Evolutionary conservation across 768 basidiomycete species (phyloP).

Genomic region (Serendipita sp.): DNA sequence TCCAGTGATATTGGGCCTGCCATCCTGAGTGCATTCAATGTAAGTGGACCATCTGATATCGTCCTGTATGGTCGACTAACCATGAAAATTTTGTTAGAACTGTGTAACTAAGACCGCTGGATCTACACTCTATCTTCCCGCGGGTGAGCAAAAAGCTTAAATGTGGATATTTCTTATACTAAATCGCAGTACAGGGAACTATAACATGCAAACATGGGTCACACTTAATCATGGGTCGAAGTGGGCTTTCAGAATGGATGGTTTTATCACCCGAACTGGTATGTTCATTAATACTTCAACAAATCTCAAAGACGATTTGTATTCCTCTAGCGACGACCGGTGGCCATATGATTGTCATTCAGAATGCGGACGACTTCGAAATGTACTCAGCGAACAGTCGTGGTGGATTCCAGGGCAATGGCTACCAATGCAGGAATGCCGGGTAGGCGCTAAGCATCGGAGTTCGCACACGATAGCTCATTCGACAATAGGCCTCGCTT

Average conservation of each 20-base stretch:
- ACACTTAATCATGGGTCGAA: slow-evolving; percentile 17
- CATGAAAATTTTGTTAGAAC: slow-evolving; percentile 18
- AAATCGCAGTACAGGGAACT: not conserved
- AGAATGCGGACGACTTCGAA: slow-evolving; percentile 21
- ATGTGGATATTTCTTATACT: not conserved
- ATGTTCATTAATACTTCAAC: no score
- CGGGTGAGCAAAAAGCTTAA: slow-evolving; percentile 17
- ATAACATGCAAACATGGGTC: slow-evolving; percentile 19
- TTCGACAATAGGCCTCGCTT: slow-evolving; percentile 15
- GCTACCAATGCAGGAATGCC: slow-evolving; percentile 20
- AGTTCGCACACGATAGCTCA: not conserved
- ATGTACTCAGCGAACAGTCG: slow-evolving; percentile 20
- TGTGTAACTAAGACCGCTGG: slow-evolving; percentile 18
- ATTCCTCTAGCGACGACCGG: slow-evolving; percentile 12
- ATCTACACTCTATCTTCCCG: slow-evolving; percentile 15
- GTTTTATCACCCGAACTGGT: slow-evolving; percentile 20
- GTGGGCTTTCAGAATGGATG: slow-evolving; percentile 16
- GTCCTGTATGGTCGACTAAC: slow-evolving; percentile 17
- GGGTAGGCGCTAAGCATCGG: slow-evolving; percentile 14
- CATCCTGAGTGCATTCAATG: slow-evolving; percentile 18
- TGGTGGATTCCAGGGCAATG: slow-evolving; percentile 20
- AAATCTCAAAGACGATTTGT: not conserved
- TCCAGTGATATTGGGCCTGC: slow-evolving; percentile 21
- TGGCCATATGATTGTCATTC: slow-evolving; percentile 21
- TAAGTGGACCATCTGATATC: not conserved